Evolutionary conservation across 139 green algal species (phyloP).

Genomic region (Chlamydomonas sp.): DNA sequence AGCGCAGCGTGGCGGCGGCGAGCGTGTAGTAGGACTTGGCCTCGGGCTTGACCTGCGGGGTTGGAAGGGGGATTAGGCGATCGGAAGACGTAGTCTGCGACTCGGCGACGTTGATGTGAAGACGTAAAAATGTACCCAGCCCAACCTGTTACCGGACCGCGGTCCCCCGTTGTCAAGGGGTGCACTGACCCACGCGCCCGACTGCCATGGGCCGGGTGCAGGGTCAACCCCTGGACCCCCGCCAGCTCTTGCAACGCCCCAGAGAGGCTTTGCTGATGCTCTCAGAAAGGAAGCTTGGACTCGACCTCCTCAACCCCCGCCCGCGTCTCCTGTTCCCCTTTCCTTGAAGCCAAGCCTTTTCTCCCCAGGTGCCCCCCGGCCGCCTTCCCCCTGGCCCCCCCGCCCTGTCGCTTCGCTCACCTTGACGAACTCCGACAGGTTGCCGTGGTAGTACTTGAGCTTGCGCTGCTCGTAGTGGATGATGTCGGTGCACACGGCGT

Average conservation of each 20-base stretch:
- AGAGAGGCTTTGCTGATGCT: too few relatives aligned
- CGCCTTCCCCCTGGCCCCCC: too few relatives aligned
- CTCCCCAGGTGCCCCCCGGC: background rate
- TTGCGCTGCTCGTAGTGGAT: conserved; percentile 89
- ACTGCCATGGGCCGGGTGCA: too few relatives aligned
- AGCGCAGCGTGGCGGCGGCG: conserved; percentile 70
- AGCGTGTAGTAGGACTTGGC: conserved; percentile 91
- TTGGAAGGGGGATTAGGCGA: background rate
- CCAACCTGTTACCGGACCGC: too few relatives aligned
- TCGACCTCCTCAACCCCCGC: too few relatives aligned
- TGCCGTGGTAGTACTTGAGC: conserved; percentile 87
- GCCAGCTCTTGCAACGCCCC: too few relatives aligned
- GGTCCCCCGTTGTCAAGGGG: too few relatives aligned
- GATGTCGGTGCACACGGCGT: conserved; percentile 89
- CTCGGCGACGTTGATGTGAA: background rate
- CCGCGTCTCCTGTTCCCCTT: too few relatives aligned
- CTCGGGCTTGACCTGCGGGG: conserved; percentile 69
- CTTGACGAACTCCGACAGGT: conserved; percentile 93
- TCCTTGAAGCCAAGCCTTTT: background rate
- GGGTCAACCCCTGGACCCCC: too few relatives aligned
- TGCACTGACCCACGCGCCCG: too few relatives aligned
- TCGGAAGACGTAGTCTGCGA: background rate
- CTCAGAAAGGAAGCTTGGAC: too few relatives aligned
- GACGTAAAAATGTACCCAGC: too few relatives aligned
- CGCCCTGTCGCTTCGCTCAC: conserved; percentile 15